phyloP scores from a whole-genome alignment of 768 basidiomycete genomes.

The Strobilomyces dryophilus region DNA sequence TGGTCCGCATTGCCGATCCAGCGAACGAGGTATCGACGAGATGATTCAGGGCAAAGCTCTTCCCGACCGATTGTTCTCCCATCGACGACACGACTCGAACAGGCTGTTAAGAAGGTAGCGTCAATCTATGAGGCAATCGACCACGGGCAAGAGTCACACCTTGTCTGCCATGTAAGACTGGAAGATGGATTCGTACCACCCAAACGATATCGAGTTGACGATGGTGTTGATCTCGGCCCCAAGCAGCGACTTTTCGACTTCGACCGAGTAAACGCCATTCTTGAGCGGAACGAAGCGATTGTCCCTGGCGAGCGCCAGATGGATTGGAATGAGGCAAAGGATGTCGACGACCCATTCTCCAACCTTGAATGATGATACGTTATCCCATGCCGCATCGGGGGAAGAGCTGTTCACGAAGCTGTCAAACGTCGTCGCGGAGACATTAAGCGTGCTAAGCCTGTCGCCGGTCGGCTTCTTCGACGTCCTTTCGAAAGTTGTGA shows the following conservation, averaged over 20 bases:
- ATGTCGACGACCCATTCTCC: constrained; percentile 64
- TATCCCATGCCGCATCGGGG: constrained; percentile 14
- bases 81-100: constrained; percentile 65
- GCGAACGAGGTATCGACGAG: constrained; percentile 63
- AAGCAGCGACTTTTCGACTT: constrained; percentile 49
- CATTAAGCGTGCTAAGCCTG: constrained; percentile 34
- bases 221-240: constrained; percentile 57
- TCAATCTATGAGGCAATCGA: neutral
- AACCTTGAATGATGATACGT: constrained; percentile 36
- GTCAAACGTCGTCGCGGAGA: constrained; percentile 30
- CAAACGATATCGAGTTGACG: constrained; percentile 52
- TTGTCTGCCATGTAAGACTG: constrained; percentile 59
- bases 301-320: constrained; percentile 55
- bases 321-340: constrained; percentile 61
- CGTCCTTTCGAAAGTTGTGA: constrained; percentile 43
- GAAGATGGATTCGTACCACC: constrained; percentile 65
- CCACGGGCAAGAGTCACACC: constrained; percentile 24
- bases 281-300: constrained; percentile 61
- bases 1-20: constrained; percentile 60
- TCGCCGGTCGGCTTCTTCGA: constrained; percentile 51
- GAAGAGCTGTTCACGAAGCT: constrained; percentile 16
- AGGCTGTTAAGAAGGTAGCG: constrained; percentile 32
- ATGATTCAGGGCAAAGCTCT: constrained; percentile 55
- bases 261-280: constrained; percentile 47
- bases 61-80: constrained; percentile 66